phyloP scores from a whole-genome alignment of 129 eudicot species.

The Oenanthe sinensis region DNA sequence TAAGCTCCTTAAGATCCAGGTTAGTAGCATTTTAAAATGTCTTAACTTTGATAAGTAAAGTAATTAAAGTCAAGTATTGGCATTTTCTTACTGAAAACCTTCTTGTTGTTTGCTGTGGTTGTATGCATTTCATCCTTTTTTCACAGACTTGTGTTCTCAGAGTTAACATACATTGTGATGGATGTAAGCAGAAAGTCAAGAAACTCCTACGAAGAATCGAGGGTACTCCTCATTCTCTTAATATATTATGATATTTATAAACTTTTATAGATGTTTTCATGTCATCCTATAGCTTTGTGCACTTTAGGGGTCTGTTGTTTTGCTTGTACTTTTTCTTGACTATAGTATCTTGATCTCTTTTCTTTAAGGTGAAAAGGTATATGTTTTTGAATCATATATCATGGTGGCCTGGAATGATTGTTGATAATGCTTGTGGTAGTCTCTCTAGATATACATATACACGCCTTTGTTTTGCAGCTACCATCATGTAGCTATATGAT shows the following conservation, averaged over 20 bases:
- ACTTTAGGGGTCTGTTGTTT: not conserved
- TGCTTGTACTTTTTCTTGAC: not conserved
- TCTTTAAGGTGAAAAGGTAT: not conserved
- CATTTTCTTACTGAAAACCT: constrained; percentile 5
- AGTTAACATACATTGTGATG: constrained; percentile 46
- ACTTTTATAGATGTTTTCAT: not conserved
- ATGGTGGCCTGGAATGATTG: not conserved
- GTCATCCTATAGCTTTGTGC: not conserved
- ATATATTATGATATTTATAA: not conserved
- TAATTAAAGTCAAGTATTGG: constrained; percentile 1
- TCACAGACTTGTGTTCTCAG: constrained; percentile 39
- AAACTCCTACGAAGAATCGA: constrained; percentile 41
- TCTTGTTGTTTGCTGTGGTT: constrained; percentile 12
- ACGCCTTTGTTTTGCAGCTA: not conserved
- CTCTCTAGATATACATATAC: not conserved
- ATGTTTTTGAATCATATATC: not conserved
- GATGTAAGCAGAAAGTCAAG: constrained; percentile 47
- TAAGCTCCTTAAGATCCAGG: constrained; percentile 97
- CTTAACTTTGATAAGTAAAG: not conserved
- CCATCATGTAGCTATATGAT: not conserved
- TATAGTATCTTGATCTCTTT: not conserved
- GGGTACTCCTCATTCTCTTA: not conserved
- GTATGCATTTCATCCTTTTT: not conserved
- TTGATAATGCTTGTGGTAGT: not conserved
- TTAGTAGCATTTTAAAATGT: constrained; percentile 7